Evolutionary conservation across 495 filamentous ascomycete species (phyloP), one percentile per base, ranked within the genome.

Genomic region (Tuber microsphaerosporum): DNA sequence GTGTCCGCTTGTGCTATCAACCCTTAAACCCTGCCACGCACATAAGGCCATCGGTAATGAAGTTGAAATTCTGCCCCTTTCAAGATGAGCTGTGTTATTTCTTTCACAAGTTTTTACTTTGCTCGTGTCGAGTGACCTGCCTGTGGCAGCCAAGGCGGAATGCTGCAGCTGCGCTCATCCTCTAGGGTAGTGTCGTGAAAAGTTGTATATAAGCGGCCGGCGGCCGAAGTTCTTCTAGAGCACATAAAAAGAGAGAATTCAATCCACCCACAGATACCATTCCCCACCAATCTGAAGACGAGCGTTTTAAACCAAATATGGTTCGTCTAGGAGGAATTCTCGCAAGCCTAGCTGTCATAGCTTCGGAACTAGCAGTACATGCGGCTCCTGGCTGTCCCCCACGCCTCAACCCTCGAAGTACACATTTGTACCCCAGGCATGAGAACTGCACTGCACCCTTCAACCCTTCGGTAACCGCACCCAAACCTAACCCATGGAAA

Each of bases 401-500:
- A 34, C 56, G 56, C 14, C 5, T 65, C 56, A 65, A 34, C 26
- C 56, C 56, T 65, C 56, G 56, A 65, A 65, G 56, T 65, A 65
- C 56, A 65, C 56, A 65, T 65, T 65, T 65, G 31, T 65, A 65
- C 26, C 56, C 56, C 14, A 34, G 56, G 14, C 10, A 65, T 7
- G 56, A 7, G 14, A 48, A 42, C 37, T 76, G 71, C 26, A 48
- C 71, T 34, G 26, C 22, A 14, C 65, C 71, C 34, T 5, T 6
- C 20, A 73, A 65, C 51, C 65, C 75, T 41, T 48, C 45, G 19
- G 46, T 76, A 56, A 71, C 70, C 16, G 71, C 75, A 37, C 80
- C 84, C 34, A 86, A 85, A 78, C 22, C 79, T 41, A 86, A 86
- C 78, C 73, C 83, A 65, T 86, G 83, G 84, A 77, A 48, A 3